These are phyloP conservation scores for Scedosporium minutisporum DNA, from an alignment of 2,329 filamentous ascomycete species.

Conservation along the genomic window DNA sequence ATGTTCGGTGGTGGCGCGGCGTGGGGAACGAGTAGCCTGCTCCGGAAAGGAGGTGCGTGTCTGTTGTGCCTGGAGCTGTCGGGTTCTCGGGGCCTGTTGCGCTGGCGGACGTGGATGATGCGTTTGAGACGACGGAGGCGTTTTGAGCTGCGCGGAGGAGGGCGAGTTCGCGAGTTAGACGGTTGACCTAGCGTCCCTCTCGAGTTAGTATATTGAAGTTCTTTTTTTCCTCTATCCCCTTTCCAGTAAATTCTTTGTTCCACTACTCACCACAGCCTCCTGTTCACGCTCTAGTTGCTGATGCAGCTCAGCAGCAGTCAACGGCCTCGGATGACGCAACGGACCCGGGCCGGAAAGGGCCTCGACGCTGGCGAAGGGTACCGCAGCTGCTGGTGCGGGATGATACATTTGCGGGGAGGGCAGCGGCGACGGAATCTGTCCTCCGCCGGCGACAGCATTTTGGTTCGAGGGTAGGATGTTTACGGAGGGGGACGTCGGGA, in stretches of 20 bases:
- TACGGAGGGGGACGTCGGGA: constrained; percentile 29
- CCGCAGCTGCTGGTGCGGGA: constrained; percentile 19
- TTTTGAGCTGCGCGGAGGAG: constrained; percentile 66
- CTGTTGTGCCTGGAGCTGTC: constrained; percentile 30
- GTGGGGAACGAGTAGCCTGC: constrained; percentile 49
- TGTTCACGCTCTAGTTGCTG: constrained; percentile 89
- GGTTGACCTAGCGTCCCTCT: constrained; percentile 60
- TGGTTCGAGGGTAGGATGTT: constrained; percentile 51
- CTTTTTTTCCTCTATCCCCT: too few species aligned
- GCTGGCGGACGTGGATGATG: constrained; percentile 51
- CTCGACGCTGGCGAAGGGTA: constrained; percentile 21
- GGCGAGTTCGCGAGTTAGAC: constrained; percentile 79
- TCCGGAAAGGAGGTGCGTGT: constrained; percentile 45
- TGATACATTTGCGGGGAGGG: constrained; percentile 22
- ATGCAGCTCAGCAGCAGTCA: constrained; percentile 84
- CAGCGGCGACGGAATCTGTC: constrained; percentile 19
- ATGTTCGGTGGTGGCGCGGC: constrained; percentile 46
- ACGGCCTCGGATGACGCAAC: constrained; percentile 72
- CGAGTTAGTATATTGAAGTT: too few species aligned
- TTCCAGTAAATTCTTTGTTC: too few species aligned
- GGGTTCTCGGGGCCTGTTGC: constrained; percentile 34
- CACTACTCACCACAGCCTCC: constrained; percentile 67
- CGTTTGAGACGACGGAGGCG: constrained; percentile 54
- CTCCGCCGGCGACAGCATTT: constrained; percentile 23
- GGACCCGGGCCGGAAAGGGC: constrained; percentile 57